Percentiles rank a stretch among this genome's conserved stretches.
Evolutionary conservation across 495 filamentous ascomycete genomes (phyloP).

Genomic region (Penicillium fimorum): DNA sequence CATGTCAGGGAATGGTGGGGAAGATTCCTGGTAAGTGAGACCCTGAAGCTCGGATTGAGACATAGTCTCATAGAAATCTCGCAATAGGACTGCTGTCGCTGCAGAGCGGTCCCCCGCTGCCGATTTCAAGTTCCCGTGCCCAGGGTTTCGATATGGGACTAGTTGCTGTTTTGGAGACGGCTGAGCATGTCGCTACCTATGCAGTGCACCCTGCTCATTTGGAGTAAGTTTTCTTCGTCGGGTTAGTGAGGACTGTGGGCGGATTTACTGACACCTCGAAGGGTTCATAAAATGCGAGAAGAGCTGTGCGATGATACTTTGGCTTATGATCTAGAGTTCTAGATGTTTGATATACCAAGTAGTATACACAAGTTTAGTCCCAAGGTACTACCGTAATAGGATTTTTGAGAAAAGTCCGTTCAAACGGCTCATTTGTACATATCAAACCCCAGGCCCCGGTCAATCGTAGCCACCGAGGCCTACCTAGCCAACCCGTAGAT

Average conservation of each 20-base stretch:
- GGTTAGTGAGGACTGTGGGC: background rate
- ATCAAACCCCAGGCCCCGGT: conserved; percentile 5
- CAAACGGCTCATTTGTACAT: conserved; percentile 13
- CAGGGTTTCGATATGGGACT: conserved; percentile 46
- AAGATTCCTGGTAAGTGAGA: conserved; percentile 35
- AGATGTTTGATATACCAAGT: background rate
- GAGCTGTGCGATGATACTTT: conserved; percentile 46
- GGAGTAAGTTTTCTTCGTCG: conserved; percentile 29
- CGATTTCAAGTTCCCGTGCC: conserved; percentile 39
- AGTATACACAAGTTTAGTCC: no score
- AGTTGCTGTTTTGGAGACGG: conserved; percentile 41
- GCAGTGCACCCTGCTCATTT: conserved; percentile 40
- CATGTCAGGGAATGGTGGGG: conserved; percentile 37
- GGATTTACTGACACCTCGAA: conserved; percentile 16
- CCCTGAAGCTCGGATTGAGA: background rate
- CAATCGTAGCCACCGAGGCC: conserved; percentile 3
- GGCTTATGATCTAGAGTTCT: conserved; percentile 48
- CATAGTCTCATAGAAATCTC: background rate
- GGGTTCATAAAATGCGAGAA: conserved; percentile 42
- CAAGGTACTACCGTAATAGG: background rate
- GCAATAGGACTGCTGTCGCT: conserved; percentile 33
- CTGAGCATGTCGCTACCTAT: conserved; percentile 39
- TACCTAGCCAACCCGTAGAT: conserved; percentile 13
- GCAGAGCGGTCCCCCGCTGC: conserved; percentile 31
- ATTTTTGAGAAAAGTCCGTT: conserved; percentile 3